Conservation (phyloP, 2,329 filamentous ascomycete genomes). For the Cryphonectria naterciae region DNA sequence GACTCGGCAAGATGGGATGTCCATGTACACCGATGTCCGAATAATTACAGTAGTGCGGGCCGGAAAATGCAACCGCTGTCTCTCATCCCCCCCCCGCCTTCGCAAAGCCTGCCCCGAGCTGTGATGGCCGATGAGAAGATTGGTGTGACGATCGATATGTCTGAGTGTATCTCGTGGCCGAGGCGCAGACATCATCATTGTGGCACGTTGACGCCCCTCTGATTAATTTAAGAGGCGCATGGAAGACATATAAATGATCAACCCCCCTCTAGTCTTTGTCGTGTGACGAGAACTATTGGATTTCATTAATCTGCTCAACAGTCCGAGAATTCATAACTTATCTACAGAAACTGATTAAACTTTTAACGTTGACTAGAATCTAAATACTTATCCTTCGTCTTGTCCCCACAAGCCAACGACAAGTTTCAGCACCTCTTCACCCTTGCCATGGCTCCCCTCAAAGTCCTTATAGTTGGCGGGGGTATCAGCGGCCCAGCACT, state of each 20-base stretch:
- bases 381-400: not conserved
- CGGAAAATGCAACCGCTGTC: not conserved
- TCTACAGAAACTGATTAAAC: not conserved
- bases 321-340: not conserved
- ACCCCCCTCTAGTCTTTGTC: not conserved
- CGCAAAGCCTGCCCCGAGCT: not conserved
- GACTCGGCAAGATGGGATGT: slow-evolving; percentile 6
- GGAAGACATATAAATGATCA: not conserved
- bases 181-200: not conserved
- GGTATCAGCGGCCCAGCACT: slow-evolving; percentile 50
- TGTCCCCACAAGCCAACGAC: not conserved
- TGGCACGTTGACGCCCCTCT: not conserved
- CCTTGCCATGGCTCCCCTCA: slow-evolving; percentile 39
- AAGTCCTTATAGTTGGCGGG: slow-evolving; percentile 53
- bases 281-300: not conserved
- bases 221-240: not conserved
- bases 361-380: not conserved
- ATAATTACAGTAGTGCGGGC: not conserved
- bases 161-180: not conserved
- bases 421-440: not conserved
- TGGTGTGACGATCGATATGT: not conserved
- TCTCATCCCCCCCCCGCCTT: too few relatives aligned
- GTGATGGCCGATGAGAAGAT: not conserved
- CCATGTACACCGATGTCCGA: slow-evolving; percentile 5
- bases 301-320: not conserved